phyloP scores from a whole-genome alignment of 2,329 filamentous ascomycete genomes.

The Cadophora luteo-olivacea region DNA sequence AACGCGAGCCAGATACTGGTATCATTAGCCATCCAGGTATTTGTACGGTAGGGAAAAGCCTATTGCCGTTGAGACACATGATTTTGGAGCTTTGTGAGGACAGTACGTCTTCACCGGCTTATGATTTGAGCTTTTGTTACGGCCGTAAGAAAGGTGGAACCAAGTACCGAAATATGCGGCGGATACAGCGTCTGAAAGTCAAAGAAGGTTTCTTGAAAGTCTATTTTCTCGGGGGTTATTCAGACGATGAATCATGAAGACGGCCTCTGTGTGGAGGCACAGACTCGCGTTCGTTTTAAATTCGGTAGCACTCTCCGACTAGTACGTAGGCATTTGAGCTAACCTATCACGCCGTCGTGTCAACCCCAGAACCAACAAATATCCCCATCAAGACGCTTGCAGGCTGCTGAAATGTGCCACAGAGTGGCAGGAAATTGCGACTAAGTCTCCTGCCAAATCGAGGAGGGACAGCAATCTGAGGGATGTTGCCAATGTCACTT shows the following conservation, averaged over 20 bases:
- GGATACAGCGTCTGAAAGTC: slow-evolving; percentile 9
- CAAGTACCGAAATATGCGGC: slow-evolving; percentile 4
- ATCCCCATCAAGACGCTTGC: slow-evolving; percentile 32
- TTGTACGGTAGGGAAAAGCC: neutral
- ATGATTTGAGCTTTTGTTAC: neutral
- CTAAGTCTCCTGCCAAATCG: slow-evolving; percentile 8
- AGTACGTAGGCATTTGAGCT: neutral
- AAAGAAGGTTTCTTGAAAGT: slow-evolving; percentile 9
- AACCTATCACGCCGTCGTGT: slow-evolving; percentile 10
- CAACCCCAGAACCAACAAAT: slow-evolving; percentile 28
- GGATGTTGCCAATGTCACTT: neutral
- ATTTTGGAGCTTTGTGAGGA: neutral
- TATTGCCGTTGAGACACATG: neutral
- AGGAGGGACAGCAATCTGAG: slow-evolving; percentile 2
- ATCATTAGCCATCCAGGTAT: too few species aligned
- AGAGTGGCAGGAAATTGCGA: slow-evolving; percentile 22
- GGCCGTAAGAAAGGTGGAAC: neutral
- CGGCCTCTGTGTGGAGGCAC: slow-evolving; percentile 11
- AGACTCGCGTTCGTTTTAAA: slow-evolving; percentile 12
- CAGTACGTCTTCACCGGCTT: neutral
- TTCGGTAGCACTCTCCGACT: slow-evolving; percentile 12
- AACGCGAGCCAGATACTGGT: neutral
- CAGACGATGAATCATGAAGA: slow-evolving; percentile 17
- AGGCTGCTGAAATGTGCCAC: slow-evolving; percentile 35
- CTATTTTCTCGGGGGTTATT: slow-evolving; percentile 1